phyloP scores from a whole-genome alignment of 2,329 filamentous ascomycete species.

The Diaporthe sp. region DNA sequence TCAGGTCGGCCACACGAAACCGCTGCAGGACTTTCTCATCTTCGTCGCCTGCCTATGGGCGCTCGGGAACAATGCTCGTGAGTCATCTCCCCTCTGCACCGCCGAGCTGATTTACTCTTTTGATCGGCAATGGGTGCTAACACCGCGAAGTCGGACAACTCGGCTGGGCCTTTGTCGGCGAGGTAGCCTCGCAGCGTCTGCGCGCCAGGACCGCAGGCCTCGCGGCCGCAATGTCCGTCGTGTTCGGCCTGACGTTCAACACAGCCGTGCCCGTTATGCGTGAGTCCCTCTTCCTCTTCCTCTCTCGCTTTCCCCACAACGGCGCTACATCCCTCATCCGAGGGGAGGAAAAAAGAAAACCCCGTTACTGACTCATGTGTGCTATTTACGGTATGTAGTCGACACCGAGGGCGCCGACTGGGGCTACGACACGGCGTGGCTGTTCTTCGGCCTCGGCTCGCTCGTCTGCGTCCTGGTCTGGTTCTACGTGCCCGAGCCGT shows the following conservation, averaged over 20 bases:
- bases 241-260: slow-evolving; percentile 44
- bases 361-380: no score
- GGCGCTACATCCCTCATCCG: no score
- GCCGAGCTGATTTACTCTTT: neutral
- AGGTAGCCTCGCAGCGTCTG: slow-evolving; percentile 43
- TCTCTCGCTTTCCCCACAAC: no score
- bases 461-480: slow-evolving; percentile 39
- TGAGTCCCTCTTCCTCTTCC: neutral
- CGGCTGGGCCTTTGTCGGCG: slow-evolving; percentile 44
- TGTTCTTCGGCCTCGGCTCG: slow-evolving; percentile 41
- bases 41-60: slow-evolving; percentile 42
- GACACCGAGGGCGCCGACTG: slow-evolving; percentile 40
- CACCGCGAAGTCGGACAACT: slow-evolving; percentile 34
- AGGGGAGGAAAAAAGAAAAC: no score
- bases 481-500: slow-evolving; percentile 42
- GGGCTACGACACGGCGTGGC: slow-evolving; percentile 43
- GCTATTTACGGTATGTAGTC: no score
- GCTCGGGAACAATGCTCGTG: slow-evolving; percentile 39
- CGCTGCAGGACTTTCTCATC: slow-evolving; percentile 40
- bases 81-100: neutral
- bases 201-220: slow-evolving; percentile 42
- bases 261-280: slow-evolving; percentile 42
- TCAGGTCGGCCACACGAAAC: slow-evolving; percentile 28
- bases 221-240: slow-evolving; percentile 40
- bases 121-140: neutral